These are phyloP conservation scores for Solanum tarapatanum DNA, from an alignment of 257 asterid genomes.

Conservation along the genomic window DNA sequence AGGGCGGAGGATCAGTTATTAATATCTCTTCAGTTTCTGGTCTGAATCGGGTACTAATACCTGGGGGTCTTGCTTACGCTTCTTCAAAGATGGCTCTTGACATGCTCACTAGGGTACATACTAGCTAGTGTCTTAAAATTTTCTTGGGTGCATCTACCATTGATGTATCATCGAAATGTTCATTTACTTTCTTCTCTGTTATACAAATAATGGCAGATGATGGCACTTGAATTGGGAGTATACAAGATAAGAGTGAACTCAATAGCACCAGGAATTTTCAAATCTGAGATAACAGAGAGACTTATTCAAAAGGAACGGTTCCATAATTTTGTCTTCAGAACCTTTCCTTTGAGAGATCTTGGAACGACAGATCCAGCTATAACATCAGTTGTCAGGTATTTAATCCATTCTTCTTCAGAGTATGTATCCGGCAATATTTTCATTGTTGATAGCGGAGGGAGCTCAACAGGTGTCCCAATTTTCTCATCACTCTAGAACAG, in stretches of 20 bases:
- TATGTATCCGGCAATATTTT: conserved; percentile 29
- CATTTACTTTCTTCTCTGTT: not conserved
- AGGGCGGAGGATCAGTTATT: conserved; percentile 18
- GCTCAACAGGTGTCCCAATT: conserved; percentile 26
- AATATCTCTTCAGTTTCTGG: conserved; percentile 20
- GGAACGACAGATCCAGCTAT: conserved; percentile 26
- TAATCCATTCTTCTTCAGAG: conserved; percentile 25
- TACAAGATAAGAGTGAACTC: not conserved
- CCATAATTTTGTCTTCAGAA: conserved; percentile 9
- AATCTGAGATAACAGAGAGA: not conserved
- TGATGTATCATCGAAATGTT: not conserved
- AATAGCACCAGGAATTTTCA: not conserved
- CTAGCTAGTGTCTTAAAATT: not conserved
- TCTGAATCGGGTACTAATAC: conserved; percentile 10
- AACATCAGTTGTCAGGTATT: conserved; percentile 25
- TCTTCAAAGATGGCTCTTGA: conserved; percentile 14
- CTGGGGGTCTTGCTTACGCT: conserved; percentile 20
- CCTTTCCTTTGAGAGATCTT: conserved; percentile 7
- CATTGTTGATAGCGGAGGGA: conserved; percentile 23
- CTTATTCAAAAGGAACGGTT: conserved; percentile 1
- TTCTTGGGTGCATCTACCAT: not conserved
- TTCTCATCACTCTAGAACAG: conserved; percentile 16
- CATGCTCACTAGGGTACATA: conserved; percentile 15
- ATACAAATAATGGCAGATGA: not conserved
- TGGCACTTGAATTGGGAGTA: not conserved